A percentile compares a stretch with the other conserved stretches of the same genome.
phyloP scores from a whole-genome alignment of 1,139 yeast genomes.

The Candida albicans region DNA sequence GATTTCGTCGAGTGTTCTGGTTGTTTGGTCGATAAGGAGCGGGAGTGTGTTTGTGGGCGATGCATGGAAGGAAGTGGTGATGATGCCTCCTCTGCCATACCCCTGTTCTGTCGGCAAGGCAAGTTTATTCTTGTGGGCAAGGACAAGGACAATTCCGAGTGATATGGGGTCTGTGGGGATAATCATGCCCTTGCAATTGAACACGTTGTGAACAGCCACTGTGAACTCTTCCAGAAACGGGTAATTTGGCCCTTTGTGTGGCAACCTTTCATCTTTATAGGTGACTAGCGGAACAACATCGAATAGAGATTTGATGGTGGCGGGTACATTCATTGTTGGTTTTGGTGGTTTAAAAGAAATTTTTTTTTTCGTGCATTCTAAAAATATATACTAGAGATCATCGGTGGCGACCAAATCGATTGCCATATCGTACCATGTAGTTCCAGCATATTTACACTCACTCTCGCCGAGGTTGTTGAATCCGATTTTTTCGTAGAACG shows the following conservation, averaged over 20 bases:
- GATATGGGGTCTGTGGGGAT: conserved; percentile 50
- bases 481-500: conserved; percentile 80
- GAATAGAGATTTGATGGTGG: conserved; percentile 41
- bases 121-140: conserved; percentile 34
- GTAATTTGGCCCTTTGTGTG: conserved; percentile 20
- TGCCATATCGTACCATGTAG: conserved; percentile 65
- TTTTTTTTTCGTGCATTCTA: background rate
- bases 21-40: conserved; percentile 32
- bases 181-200: conserved; percentile 17
- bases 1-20: conserved; percentile 21
- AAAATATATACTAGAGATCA: conserved; percentile 28
- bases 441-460: conserved; percentile 58
- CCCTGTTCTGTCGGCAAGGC: conserved; percentile 25
- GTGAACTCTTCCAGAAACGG: conserved; percentile 21
- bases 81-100: conserved; percentile 17
- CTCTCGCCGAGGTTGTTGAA: conserved; percentile 67
- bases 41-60: conserved; percentile 46
- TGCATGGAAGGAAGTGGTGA: conserved; percentile 38
- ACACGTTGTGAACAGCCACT: conserved; percentile 43
- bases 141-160: conserved; percentile 31
- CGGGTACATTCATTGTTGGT: conserved; percentile 34
- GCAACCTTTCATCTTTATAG: conserved; percentile 29
- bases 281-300: conserved; percentile 49
- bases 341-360: background rate
- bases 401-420: conserved; percentile 63